Evolutionary conservation across 179 eudicot genomes (phyloP).

Genomic region (Spergularia azorica): DNA sequence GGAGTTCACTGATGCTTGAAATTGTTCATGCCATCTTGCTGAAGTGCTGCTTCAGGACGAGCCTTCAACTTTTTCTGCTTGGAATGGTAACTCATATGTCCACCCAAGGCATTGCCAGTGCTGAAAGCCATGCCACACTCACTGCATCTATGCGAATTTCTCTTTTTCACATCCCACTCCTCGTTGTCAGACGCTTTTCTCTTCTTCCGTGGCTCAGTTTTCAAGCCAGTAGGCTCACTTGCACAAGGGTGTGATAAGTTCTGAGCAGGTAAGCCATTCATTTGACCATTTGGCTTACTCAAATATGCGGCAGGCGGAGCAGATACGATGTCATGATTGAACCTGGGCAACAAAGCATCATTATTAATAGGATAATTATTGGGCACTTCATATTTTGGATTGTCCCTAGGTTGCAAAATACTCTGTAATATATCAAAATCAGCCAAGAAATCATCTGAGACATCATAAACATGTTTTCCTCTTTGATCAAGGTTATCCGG

Average conservation of each 20-base stretch:
- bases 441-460: not conserved
- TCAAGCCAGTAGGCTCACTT: too few species aligned
- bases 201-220: not conserved
- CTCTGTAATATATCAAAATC: not conserved
- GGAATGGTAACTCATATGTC: constrained; percentile 15
- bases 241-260: too few species aligned
- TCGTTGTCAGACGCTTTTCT: not conserved
- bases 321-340: constrained; percentile 10
- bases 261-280: not conserved
- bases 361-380: not conserved
- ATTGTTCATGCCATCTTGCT: not conserved
- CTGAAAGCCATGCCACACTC: constrained; percentile 25
- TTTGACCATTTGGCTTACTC: constrained; percentile 8
- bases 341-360: constrained; percentile 23
- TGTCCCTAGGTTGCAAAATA: constrained; percentile 2
- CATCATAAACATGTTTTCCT: not conserved
- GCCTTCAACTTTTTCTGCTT: not conserved
- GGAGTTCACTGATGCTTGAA: not conserved
- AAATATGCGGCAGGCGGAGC: not conserved
- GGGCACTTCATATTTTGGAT: not conserved
- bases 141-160: constrained; percentile 11
- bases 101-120: not conserved
- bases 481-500: not conserved
- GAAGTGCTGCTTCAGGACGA: not conserved
- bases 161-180: not conserved